Base-by-base conservation (phyloP, 208 protist species). In the Leishmania lainsoni region DNA sequence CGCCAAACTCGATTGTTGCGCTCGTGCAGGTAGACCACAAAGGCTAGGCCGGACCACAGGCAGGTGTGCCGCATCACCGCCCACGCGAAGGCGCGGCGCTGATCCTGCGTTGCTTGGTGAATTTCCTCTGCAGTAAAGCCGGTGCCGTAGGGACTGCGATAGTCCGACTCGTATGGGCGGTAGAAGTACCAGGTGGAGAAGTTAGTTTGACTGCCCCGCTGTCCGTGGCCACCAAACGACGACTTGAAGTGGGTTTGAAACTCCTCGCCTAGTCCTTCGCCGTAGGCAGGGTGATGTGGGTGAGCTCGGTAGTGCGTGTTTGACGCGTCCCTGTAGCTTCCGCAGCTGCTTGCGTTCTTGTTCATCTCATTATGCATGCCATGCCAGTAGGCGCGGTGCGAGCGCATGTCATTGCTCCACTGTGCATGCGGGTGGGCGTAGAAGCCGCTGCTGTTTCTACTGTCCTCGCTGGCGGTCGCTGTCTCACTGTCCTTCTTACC, bases 161-260 rank as follows among this genome's bases (percentile, higher is more conserved):
- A 86, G 74, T 86, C 78, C 0, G 86, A 88, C 45, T 80, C 81
- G 82, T 92, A 92, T 12, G 89, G 86, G 6, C 89, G 86, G 69
- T 92, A 92, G 79, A 92, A 92, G 80, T 89, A 79, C 56, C 85
- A 87, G 39, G 89, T 90, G 52, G 89, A 90, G 75, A 84, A 86
- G 71, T 92, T 92, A 32, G 75, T 32, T 10, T 76, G 17, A 9
- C 48, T 59, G n/a, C 78, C 78, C 14, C 69, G 49, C 35, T 79
- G 78, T 14, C 69, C 78, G 26, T 76, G 8, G 26, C 61, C 39
- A 54, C 73, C 83, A 49, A 54, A 52, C 17, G 61, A 73, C 17
- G 68, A 74, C 49, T 69, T n/a, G 17, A 49, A 45, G 16, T 39
- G 48, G 5, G n/a, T 2, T n/a, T 79, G 59, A 29, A 86, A 86